Evolutionary conservation across 1,284 basidiomycete genomes (phyloP).

Genomic region (Phenoliferia sp.): DNA sequence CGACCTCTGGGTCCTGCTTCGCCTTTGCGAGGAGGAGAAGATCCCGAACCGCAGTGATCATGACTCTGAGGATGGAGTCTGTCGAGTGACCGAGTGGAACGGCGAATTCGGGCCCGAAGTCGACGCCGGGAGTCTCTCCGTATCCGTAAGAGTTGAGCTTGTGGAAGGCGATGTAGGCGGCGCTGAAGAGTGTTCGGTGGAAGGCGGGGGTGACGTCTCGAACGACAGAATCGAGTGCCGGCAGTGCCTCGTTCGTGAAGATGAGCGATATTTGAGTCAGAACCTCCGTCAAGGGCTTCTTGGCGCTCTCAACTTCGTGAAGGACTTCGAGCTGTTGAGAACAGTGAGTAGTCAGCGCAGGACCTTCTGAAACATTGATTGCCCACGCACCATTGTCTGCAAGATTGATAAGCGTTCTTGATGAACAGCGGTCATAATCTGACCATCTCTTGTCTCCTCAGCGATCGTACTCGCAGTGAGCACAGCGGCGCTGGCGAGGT

Average conservation of each 20-base stretch:
- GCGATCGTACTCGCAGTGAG: slow-evolving; percentile 64
- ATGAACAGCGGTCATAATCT: slow-evolving; percentile 80
- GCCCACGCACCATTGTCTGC: slow-evolving; percentile 65
- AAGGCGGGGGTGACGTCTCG: slow-evolving; percentile 63
- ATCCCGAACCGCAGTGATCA: slow-evolving; percentile 64
- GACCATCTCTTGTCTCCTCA: slow-evolving; percentile 65
- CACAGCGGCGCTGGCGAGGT: slow-evolving; percentile 55
- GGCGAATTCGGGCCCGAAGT: slow-evolving; percentile 57
- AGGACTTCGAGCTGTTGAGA: background rate
- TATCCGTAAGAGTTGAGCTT: slow-evolving; percentile 53
- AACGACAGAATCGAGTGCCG: slow-evolving; percentile 68
- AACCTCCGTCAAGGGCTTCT: slow-evolving; percentile 57
- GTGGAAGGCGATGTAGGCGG: slow-evolving; percentile 68
- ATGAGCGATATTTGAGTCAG: slow-evolving; percentile 60
- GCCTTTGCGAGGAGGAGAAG: slow-evolving; percentile 61
- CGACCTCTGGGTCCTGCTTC: slow-evolving; percentile 58
- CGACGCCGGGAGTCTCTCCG: slow-evolving; percentile 18
- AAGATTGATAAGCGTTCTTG: slow-evolving; percentile 67
- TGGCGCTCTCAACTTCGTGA: background rate
- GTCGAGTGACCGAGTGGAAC: slow-evolving; percentile 55
- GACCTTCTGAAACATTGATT: background rate
- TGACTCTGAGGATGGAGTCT: slow-evolving; percentile 59
- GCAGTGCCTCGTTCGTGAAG: slow-evolving; percentile 66
- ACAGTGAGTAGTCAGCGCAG: background rate
- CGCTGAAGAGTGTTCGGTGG: slow-evolving; percentile 72